Evolutionary conservation across 2,329 filamentous ascomycete species (phyloP).

Genomic region (Aspergillus pseudoviridinutans): DNA sequence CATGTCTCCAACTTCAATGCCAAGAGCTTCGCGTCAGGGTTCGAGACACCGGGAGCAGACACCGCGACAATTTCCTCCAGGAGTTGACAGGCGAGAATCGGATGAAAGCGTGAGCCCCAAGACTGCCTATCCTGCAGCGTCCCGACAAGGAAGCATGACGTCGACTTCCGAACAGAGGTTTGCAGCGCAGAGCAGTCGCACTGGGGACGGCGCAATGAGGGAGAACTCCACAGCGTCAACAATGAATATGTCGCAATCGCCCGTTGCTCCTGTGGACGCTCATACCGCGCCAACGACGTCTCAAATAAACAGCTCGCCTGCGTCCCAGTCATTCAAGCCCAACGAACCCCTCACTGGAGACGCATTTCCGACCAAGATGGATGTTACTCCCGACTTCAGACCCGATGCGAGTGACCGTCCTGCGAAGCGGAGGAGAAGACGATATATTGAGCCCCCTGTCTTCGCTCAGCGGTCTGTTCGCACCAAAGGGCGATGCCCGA

Average conservation of each 20-base stretch:
- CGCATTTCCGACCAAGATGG: constrained; percentile 20
- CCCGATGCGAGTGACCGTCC: constrained; percentile 27
- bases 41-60: constrained; percentile 26
- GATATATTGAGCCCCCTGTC: constrained; percentile 52
- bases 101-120: constrained; percentile 77
- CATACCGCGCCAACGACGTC: constrained; percentile 12
- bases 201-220: constrained; percentile 26
- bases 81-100: constrained; percentile 63
- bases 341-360: constrained; percentile 12
- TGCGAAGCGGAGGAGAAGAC: constrained; percentile 47
- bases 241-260: constrained; percentile 12
- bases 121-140: constrained; percentile 44
- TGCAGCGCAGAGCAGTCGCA: constrained; percentile 19
- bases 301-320: constrained; percentile 29
- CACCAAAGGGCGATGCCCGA: constrained; percentile 38
- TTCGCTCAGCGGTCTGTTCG: constrained; percentile 45
- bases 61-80: constrained; percentile 41
- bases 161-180: constrained; percentile 23
- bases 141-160: constrained; percentile 26
- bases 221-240: constrained; percentile 22
- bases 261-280: constrained; percentile 8
- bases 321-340: constrained; percentile 14
- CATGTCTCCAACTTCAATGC: constrained; percentile 28
- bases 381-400: constrained; percentile 16
- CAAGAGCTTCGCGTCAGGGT: constrained; percentile 41